These are phyloP conservation scores for Metrosideros polymorpha DNA, from an alignment of 441 rosid genomes.

Conservation along the genomic window DNA sequence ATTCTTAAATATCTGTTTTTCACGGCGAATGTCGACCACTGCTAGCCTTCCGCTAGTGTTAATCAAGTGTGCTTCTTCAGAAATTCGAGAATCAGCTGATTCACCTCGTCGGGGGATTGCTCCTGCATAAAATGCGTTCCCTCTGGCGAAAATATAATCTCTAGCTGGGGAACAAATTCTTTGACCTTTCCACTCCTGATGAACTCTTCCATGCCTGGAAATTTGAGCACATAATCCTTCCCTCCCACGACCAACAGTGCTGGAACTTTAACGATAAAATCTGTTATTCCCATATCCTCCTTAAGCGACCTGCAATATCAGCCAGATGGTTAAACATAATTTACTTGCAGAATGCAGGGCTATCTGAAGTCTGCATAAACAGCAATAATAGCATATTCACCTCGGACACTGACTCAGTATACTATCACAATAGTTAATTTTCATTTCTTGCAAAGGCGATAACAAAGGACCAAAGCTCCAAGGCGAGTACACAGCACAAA, in stretches of 20 bases:
- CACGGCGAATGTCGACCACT: neutral
- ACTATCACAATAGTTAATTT: neutral
- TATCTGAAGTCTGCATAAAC: neutral
- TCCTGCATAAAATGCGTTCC: slow-evolving; percentile 56
- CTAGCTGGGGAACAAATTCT: slow-evolving; percentile 31
- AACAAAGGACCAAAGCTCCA: neutral
- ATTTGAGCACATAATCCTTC: slow-evolving; percentile 33
- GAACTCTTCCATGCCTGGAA: slow-evolving; percentile 37
- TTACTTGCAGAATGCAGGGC: neutral
- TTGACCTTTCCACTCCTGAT: slow-evolving; percentile 25
- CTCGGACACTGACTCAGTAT: neutral
- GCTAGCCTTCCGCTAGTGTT: neutral
- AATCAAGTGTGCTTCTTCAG: slow-evolving; percentile 22
- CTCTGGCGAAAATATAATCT: slow-evolving; percentile 28
- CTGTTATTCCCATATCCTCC: slow-evolving; percentile 13
- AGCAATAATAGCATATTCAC: neutral
- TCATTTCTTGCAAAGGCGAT: neutral
- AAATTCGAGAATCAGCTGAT: slow-evolving; percentile 36
- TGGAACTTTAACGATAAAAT: slow-evolving; percentile 23
- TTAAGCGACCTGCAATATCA: slow-evolving; percentile 15
- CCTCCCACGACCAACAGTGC: slow-evolving; percentile 38
- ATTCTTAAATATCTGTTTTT: neutral
- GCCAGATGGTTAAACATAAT: neutral
- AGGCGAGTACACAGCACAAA: neutral
- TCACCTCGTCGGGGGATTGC: slow-evolving; percentile 42